These are phyloP conservation scores for Globisporangium barbulae DNA, from an alignment of 352 stramenopile species.

Conservation along the genomic window DNA sequence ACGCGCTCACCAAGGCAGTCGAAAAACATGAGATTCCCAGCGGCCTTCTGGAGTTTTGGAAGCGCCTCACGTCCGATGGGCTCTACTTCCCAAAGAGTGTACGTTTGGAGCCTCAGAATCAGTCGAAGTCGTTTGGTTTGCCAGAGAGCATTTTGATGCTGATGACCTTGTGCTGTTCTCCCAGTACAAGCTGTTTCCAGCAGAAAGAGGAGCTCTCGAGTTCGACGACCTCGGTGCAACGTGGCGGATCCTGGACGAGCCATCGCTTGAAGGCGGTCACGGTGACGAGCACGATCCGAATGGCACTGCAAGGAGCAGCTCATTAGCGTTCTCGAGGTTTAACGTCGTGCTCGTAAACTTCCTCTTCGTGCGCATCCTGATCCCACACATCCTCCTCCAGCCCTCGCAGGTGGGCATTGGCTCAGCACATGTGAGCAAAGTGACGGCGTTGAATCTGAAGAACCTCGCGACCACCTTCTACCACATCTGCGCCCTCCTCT, in stretches of 20 bases:
- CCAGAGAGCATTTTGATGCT: background rate
- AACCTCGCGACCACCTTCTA: slow-evolving; percentile 58
- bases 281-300: background rate
- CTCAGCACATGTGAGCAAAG: slow-evolving; percentile 20
- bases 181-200: slow-evolving; percentile 53
- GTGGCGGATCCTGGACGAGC: slow-evolving; percentile 26
- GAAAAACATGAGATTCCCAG: slow-evolving; percentile 46
- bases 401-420: slow-evolving; percentile 48
- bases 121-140: background rate
- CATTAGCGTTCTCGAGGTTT: slow-evolving; percentile 27
- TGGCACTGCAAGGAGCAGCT: background rate
- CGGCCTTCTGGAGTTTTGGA: slow-evolving; percentile 60
- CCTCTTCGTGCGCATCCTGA: slow-evolving; percentile 52
- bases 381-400: slow-evolving; percentile 52
- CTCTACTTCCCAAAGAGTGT: slow-evolving; percentile 65
- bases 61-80: slow-evolving; percentile 45
- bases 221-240: slow-evolving; percentile 60
- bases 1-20: slow-evolving; percentile 42
- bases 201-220: slow-evolving; percentile 40
- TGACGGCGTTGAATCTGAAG: slow-evolving; percentile 32
- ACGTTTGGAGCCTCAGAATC: slow-evolving; percentile 6
- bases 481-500: slow-evolving; percentile 35
- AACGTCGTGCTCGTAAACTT: slow-evolving; percentile 66
- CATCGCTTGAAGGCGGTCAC: background rate
- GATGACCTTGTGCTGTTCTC: background rate